Conservation (phyloP, 495 filamentous ascomycete genomes). For the Penicillium argentinense region DNA sequence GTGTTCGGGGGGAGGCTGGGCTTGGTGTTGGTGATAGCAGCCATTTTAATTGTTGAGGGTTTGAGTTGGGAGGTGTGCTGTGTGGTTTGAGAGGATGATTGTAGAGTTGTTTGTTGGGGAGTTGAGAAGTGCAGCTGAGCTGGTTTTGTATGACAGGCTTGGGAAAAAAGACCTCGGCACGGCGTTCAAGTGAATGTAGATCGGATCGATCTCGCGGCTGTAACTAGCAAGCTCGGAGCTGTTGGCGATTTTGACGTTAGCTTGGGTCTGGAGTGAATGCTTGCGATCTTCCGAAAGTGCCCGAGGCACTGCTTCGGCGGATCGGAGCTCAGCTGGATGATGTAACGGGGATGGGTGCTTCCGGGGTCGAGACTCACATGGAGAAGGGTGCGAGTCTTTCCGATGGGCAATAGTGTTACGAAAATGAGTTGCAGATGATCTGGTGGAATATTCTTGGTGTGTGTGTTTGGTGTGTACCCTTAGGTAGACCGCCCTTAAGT, state of each 20-base stretch:
- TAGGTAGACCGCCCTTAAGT: not conserved
- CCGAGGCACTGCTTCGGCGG: not conserved
- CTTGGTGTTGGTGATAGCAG: conserved; percentile 21
- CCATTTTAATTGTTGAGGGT: conserved; percentile 17
- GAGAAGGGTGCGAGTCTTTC: not conserved
- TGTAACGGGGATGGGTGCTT: not conserved
- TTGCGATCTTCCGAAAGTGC: not conserved
- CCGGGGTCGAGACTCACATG: not conserved
- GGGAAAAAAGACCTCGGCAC: not conserved
- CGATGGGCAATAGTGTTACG: not conserved
- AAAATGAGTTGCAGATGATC: no score
- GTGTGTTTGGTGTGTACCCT: not conserved
- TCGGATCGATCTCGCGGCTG: not conserved
- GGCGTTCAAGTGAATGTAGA: not conserved
- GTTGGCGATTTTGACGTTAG: conserved; percentile 5
- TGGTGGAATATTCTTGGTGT: not conserved
- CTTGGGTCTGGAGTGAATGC: no score
- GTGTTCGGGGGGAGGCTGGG: conserved; percentile 23
- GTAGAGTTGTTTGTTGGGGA: not conserved
- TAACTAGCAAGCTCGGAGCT: not conserved
- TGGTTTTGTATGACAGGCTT: not conserved
- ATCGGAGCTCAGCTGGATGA: conserved; percentile 2
- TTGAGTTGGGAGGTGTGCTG: conserved; percentile 1
- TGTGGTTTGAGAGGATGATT: not conserved
- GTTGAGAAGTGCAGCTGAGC: not conserved